Conservation (phyloP, 2,329 filamentous ascomycete species). For the Penicillium sp. region DNA sequence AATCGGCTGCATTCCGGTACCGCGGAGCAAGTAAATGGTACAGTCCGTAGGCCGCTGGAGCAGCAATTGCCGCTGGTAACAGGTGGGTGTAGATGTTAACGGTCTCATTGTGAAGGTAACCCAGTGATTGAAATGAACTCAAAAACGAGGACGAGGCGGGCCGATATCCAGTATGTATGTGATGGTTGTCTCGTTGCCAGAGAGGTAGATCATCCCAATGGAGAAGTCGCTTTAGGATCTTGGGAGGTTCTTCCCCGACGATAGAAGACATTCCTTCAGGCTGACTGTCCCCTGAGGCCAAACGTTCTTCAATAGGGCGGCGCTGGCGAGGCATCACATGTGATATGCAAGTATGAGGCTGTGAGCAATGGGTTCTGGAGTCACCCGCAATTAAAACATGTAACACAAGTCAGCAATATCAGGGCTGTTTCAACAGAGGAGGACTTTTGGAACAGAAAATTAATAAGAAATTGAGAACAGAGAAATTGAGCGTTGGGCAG, state of each 20-base stretch:
- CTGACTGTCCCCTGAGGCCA: constrained; percentile 17
- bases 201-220: constrained; percentile 56
- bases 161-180: constrained; percentile 68
- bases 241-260: constrained; percentile 25
- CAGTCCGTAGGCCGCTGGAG: constrained; percentile 55
- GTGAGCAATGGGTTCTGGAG: constrained; percentile 17
- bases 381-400: constrained; percentile 15
- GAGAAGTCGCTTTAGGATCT: constrained; percentile 40
- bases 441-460: not conserved
- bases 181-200: constrained; percentile 68
- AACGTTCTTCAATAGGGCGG: constrained; percentile 26
- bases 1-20: constrained; percentile 62
- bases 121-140: constrained; percentile 59
- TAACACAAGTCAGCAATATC: constrained; percentile 14
- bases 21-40: constrained; percentile 63
- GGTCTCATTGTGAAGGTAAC: constrained; percentile 68
- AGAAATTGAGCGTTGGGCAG: constrained; percentile 21
- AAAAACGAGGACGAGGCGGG: constrained; percentile 63
- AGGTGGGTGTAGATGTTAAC: constrained; percentile 75
- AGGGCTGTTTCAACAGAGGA: not conserved
- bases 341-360: constrained; percentile 22
- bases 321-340: constrained; percentile 38
- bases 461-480: not conserved
- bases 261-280: constrained; percentile 24
- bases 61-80: constrained; percentile 64